Conservation (phyloP, 352 stramenopile genomes). For the Globisporangium lucens region DNA sequence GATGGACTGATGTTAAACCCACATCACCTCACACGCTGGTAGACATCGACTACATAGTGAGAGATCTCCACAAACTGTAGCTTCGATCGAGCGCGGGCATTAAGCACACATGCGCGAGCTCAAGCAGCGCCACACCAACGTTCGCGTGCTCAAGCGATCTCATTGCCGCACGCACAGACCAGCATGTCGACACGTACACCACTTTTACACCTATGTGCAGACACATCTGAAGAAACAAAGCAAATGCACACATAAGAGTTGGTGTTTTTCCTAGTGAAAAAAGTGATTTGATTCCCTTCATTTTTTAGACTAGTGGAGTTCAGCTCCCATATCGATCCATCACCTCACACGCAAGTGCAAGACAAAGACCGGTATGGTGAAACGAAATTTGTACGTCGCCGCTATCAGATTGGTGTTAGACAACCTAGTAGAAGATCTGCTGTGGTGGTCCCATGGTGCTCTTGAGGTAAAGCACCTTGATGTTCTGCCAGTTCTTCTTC, state of each 20-base stretch:
- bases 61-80: background rate
- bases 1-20: too few relatives aligned
- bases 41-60: background rate
- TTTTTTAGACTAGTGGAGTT: slow-evolving; percentile 38
- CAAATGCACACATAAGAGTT: background rate
- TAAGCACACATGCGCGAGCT: background rate
- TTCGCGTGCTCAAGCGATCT: background rate
- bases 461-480: slow-evolving; percentile 99
- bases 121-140: background rate
- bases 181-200: background rate
- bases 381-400: slow-evolving; percentile 26
- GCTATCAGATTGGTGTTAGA: slow-evolving; percentile 6
- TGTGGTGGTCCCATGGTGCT: slow-evolving; percentile 97
- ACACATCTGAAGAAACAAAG: background rate
- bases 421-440: slow-evolving; percentile 99
- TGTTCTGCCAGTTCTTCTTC: slow-evolving; percentile 99
- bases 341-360: background rate
- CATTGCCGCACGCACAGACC: background rate
- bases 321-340: slow-evolving; percentile 31
- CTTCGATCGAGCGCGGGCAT: background rate
- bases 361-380: slow-evolving; percentile 31
- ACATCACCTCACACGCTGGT: background rate
- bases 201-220: background rate
- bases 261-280: slow-evolving; percentile 10
- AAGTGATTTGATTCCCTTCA: slow-evolving; percentile 41